These are phyloP conservation scores for Choricystis sp. DNA, from an alignment of 139 green algal genomes.

Conservation along the genomic window DNA sequence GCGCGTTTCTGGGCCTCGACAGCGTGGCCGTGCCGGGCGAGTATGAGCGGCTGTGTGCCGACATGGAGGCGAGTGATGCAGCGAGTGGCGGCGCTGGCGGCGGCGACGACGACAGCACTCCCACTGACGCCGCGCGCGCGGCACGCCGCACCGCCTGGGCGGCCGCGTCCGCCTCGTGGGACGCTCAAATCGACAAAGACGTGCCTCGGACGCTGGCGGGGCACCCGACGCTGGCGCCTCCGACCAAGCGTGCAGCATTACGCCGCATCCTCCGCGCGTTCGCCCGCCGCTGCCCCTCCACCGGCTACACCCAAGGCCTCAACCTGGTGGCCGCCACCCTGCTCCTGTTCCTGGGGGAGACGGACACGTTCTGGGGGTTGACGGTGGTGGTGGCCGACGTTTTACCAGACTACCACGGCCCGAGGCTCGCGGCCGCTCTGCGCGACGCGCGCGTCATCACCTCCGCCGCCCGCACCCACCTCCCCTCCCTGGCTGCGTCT, in stretches of 20 bases:
- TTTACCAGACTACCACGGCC: conserved; percentile 58
- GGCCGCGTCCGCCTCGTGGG: conserved; percentile 19
- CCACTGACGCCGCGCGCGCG: background rate
- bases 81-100: conserved; percentile 20
- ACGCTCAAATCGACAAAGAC: conserved; percentile 70
- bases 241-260: conserved; percentile 31
- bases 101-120: background rate
- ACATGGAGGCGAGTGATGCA: too few species aligned
- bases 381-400: conserved; percentile 45
- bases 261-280: conserved; percentile 56
- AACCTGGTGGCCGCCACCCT: conserved; percentile 74
- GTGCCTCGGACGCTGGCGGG: conserved; percentile 60
- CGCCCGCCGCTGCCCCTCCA: conserved; percentile 37
- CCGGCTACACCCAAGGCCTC: conserved; percentile 83
- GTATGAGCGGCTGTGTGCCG: conserved; percentile 32
- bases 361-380: conserved; percentile 82
- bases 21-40: conserved; percentile 16
- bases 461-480: conserved; percentile 29
- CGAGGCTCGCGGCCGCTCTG: conserved; percentile 59
- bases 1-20: conserved; percentile 28
- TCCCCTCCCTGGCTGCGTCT: conserved; percentile 33
- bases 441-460: conserved; percentile 55
- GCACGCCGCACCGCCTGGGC: background rate
- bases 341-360: conserved; percentile 68
- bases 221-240: conserved; percentile 16